phyloP scores from a whole-genome alignment of 2,329 filamentous ascomycete species.

The Alternaria longipes region DNA sequence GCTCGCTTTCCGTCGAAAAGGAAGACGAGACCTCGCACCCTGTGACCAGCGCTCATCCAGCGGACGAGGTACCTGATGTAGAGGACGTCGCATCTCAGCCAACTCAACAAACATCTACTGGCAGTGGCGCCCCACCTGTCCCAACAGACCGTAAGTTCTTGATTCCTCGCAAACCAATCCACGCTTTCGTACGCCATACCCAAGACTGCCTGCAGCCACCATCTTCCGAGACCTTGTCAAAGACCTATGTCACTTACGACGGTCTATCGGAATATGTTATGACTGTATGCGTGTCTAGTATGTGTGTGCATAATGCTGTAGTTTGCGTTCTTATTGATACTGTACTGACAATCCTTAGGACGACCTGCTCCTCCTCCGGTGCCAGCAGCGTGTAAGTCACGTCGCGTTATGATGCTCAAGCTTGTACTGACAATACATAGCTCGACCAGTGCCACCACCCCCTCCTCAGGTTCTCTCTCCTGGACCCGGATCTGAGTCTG shows the following conservation, averaged over 20 bases:
- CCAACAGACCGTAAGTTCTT: conserved; percentile 62
- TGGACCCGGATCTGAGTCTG: conserved; percentile 83
- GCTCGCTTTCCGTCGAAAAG: conserved; percentile 59
- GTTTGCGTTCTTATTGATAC: not conserved
- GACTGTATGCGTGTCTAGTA: conserved; percentile 52
- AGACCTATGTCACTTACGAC: conserved; percentile 46
- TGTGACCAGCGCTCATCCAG: conserved; percentile 53
- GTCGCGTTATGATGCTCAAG: not conserved
- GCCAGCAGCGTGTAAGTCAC: conserved; percentile 46
- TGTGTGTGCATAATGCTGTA: conserved; percentile 27
- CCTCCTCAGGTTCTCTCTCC: conserved; percentile 68
- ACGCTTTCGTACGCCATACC: conserved; percentile 25
- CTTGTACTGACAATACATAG: conserved; percentile 53
- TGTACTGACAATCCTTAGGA: conserved; percentile 47
- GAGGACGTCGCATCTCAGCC: conserved; percentile 61
- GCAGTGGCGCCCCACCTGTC: conserved; percentile 53
- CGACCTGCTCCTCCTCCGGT: conserved; percentile 52
- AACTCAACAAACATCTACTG: conserved; percentile 51
- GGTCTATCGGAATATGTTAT: conserved; percentile 49
- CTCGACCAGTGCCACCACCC: conserved; percentile 68
- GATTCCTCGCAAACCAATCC: conserved; percentile 49
- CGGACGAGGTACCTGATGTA: conserved; percentile 63
- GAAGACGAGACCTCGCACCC: conserved; percentile 58
- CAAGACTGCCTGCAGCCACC: conserved; percentile 37
- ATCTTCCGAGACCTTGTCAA: conserved; percentile 42